Evolutionary conservation across 768 basidiomycete species (phyloP).

Genomic region (Trametes gibbosa): DNA sequence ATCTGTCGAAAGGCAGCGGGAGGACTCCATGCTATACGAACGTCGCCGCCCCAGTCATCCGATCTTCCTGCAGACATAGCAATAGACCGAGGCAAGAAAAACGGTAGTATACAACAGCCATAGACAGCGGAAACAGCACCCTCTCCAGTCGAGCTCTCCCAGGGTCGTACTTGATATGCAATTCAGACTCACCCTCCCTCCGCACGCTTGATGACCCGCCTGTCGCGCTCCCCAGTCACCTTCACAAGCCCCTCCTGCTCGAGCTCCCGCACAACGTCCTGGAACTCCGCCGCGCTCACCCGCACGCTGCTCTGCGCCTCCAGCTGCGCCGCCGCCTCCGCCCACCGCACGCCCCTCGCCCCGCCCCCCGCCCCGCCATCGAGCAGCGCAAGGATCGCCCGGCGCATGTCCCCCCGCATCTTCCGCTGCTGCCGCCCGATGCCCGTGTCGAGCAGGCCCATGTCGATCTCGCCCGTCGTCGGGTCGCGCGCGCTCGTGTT

Average conservation of each 20-base stretch:
- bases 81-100: too few species aligned
- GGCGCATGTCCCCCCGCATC: slow-evolving; percentile 86
- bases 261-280: slow-evolving; percentile 69
- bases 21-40: too few species aligned
- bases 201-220: slow-evolving; percentile 71
- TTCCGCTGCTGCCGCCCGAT: slow-evolving; percentile 85
- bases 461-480: slow-evolving; percentile 94
- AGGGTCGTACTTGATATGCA: too few species aligned
- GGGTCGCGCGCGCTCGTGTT: slow-evolving; percentile 95
- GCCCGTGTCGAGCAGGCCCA: slow-evolving; percentile 93
- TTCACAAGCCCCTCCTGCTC: slow-evolving; percentile 87
- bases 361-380: slow-evolving; percentile 46
- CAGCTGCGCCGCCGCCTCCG: slow-evolving; percentile 74
- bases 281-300: slow-evolving; percentile 78
- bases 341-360: slow-evolving; percentile 72
- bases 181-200: slow-evolving; percentile 35
- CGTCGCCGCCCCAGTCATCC: too few species aligned
- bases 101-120: too few species aligned
- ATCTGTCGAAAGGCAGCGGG: too few species aligned
- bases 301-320: slow-evolving; percentile 82
- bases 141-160: too few species aligned
- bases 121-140: too few species aligned
- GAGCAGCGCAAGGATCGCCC: slow-evolving; percentile 69
- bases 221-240: slow-evolving; percentile 84
- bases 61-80: too few species aligned